Evolutionary conservation across 2,329 filamentous ascomycete species (phyloP).

Genomic region (Gaeumannomyces sp.): DNA sequence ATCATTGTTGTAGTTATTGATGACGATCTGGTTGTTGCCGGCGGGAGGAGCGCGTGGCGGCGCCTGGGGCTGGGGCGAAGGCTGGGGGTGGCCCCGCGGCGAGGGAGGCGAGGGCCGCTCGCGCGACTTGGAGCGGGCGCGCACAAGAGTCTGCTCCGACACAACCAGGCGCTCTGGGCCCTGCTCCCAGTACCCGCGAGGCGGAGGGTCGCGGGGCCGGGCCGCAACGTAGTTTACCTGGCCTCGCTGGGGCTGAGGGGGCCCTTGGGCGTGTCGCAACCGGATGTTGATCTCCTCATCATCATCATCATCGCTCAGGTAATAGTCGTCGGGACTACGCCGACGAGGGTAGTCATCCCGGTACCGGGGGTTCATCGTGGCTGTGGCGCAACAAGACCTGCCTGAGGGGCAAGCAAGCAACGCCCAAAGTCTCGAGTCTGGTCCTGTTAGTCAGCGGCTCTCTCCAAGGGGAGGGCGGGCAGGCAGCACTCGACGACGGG

Average conservation of each 20-base stretch:
- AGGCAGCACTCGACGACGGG: too few species aligned
- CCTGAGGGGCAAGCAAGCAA: too few species aligned
- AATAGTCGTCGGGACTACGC: conserved; percentile 26
- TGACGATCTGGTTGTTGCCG: conserved; percentile 33
- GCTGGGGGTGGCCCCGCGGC: conserved; percentile 27
- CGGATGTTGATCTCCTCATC: conserved; percentile 47
- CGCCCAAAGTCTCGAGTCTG: too few species aligned
- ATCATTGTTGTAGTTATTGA: conserved; percentile 46
- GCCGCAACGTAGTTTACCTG: conserved; percentile 38
- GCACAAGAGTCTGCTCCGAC: conserved; percentile 41
- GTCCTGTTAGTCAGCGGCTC: too few species aligned
- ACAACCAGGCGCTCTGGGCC: conserved; percentile 32
- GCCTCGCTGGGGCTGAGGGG: conserved; percentile 7
- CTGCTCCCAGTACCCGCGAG: conserved; percentile 31
- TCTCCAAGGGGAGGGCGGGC: too few species aligned
- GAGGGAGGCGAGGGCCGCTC: conserved; percentile 35
- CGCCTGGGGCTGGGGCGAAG: too few species aligned
- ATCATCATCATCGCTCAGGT: conserved; percentile 45
- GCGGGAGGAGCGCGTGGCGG: conserved; percentile 12
- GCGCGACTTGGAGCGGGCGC: conserved; percentile 36
- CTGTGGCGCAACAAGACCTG: too few species aligned
- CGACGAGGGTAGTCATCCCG: neutral
- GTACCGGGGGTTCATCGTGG: neutral
- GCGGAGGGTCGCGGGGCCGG: conserved; percentile 25
- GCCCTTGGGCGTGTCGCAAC: conserved; percentile 15